phyloP scores from a whole-genome alignment of 2,329 filamentous ascomycete genomes.

The Phialemoniopsis sp. region DNA sequence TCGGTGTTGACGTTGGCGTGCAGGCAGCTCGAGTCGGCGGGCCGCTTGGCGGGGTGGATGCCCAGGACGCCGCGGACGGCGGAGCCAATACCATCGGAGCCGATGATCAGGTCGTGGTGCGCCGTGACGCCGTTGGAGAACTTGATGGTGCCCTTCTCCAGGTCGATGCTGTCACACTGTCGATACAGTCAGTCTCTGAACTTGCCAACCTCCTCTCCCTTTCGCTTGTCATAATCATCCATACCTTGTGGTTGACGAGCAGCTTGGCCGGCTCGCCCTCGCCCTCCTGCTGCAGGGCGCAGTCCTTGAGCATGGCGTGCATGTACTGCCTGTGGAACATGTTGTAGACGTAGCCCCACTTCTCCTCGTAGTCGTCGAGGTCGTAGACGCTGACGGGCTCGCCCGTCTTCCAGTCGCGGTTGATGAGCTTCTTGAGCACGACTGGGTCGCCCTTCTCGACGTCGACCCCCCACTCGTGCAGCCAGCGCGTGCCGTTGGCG shows the following conservation, averaged over 20 bases:
- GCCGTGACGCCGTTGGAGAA: constrained; percentile 48
- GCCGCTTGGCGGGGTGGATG: constrained; percentile 54
- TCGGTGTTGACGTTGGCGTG: constrained; percentile 62
- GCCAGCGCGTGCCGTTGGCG: constrained; percentile 66
- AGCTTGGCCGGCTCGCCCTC: constrained; percentile 49
- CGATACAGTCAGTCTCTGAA: too few relatives aligned
- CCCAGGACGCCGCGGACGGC: constrained; percentile 59
- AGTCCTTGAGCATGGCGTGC: constrained; percentile 62
- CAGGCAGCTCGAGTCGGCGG: constrained; percentile 57
- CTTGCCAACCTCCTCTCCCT: too few relatives aligned
- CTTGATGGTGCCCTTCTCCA: constrained; percentile 40
- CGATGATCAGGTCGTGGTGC: constrained; percentile 57
- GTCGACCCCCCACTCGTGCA: constrained; percentile 65
- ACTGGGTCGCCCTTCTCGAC: constrained; percentile 62
- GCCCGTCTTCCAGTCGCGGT: constrained; percentile 66
- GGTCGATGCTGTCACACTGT: constrained; percentile 47
- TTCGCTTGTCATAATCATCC: too few relatives aligned
- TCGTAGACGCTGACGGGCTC: constrained; percentile 61
- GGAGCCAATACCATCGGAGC: constrained; percentile 66
- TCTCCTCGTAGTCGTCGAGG: constrained; percentile 59
- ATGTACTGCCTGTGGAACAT: constrained; percentile 69
- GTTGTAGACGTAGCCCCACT: constrained; percentile 51
- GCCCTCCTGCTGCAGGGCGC: constrained; percentile 47
- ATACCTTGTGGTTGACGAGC: constrained; percentile 50
- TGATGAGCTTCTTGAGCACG: constrained; percentile 62